phyloP scores from a whole-genome alignment of 805 yeast genomes.

The Teunomyces pallodes region DNA sequence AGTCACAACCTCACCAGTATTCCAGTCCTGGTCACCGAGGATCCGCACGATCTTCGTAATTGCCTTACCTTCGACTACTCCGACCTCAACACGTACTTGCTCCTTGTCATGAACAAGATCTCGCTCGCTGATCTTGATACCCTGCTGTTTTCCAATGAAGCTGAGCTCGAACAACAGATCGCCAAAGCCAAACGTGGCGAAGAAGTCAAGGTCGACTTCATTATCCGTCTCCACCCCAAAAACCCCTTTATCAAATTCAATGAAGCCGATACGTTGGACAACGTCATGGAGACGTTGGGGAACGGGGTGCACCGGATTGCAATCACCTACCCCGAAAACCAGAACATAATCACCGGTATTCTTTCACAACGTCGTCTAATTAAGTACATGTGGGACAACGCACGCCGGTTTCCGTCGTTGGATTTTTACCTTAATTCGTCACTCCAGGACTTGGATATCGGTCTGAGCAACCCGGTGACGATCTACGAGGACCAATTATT shows the following conservation, averaged over 20 bases:
- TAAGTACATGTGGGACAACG: constrained; percentile 88
- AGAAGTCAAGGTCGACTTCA: constrained; percentile 88
- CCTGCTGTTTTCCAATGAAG: constrained; percentile 22
- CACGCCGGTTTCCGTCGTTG: constrained; percentile 77
- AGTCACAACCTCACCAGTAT: constrained; percentile 76
- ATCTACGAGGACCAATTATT: constrained; percentile 84
- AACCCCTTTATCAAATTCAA: constrained; percentile 82
- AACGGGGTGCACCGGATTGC: constrained; percentile 95
- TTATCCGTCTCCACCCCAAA: constrained; percentile 78
- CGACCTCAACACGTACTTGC: constrained; percentile 81
- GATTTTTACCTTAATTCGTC: constrained; percentile 71
- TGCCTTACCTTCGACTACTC: constrained; percentile 89
- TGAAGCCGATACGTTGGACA: constrained; percentile 62
- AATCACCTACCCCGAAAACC: constrained; percentile 53
- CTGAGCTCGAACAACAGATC: constrained; percentile 39
- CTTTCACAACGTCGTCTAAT: constrained; percentile 88
- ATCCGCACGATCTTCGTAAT: constrained; percentile 51
- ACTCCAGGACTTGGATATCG: constrained; percentile 72
- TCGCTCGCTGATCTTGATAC: constrained; percentile 34
- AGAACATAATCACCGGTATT: constrained; percentile 64
- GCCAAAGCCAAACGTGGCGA: constrained; percentile 78
- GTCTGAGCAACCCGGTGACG: constrained; percentile 66
- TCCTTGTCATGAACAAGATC: constrained; percentile 77
- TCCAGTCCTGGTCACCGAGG: constrained; percentile 59
- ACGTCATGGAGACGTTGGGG: constrained; percentile 86